These are phyloP conservation scores for Leishmania tarentolae DNA, from an alignment of 208 protist species.

Conservation along the genomic window DNA sequence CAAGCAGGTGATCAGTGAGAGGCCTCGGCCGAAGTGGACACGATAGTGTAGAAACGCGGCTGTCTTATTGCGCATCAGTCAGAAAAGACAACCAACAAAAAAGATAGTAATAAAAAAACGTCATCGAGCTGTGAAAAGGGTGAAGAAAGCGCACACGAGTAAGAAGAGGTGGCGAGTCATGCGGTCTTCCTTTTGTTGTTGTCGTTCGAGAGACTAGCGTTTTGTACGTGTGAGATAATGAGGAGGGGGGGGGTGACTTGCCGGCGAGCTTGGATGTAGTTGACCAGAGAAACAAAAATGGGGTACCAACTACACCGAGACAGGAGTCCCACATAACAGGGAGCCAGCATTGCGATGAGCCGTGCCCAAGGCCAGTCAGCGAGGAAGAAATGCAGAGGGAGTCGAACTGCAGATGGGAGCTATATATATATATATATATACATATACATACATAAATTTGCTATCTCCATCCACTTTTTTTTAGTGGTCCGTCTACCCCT, in stretches of 20 bases:
- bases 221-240: constrained; percentile 4
- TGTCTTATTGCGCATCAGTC: neutral
- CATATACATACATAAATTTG: neutral
- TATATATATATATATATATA: neutral
- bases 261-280: neutral
- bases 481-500: neutral
- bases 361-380: constrained; percentile 2
- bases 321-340: neutral
- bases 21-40: neutral
- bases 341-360: neutral
- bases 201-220: neutral
- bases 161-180: neutral
- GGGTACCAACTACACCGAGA: neutral
- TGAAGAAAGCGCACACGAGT: neutral
- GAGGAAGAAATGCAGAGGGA: neutral
- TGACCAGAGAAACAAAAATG: neutral
- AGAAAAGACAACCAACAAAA: neutral
- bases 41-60: neutral
- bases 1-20: neutral
- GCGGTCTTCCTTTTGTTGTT: neutral
- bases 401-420: neutral
- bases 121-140: neutral
- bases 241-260: neutral
- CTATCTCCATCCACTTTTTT: neutral
- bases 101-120: neutral